Base-by-base conservation (phyloP, 352 stramenopile genomes). In the Globisporangium radiosum region DNA sequence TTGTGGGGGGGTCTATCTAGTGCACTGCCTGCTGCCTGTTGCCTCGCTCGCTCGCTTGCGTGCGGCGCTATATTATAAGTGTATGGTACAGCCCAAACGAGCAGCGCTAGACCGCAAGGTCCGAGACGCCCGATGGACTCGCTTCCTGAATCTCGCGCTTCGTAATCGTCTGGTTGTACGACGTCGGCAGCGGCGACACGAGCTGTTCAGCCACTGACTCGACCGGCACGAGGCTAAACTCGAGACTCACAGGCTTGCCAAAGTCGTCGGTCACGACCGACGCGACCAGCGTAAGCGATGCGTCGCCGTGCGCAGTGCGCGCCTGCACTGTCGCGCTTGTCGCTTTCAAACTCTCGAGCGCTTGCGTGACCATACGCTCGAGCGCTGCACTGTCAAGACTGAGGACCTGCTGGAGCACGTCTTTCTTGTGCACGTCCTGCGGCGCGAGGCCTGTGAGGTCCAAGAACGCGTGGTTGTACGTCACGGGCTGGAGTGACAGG, bases 181-280 rank as follows among this genome's bases (percentile, higher is more conserved):
- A 43, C 17, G 56, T 14, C 25, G 42, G n/a, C 57, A 39, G 47
- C 13, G 56, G 38, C n/a, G 67, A 48, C 33, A 70, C 10, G 4
- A 47, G 42, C 42, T 47, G 59, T 7, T 78, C 68, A 0, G 75
- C 77, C 50, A 66, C 78, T 55, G 75, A 83, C 59, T 88, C 78
- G 39, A 88, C 72, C 8, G 75, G 76, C 53, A 89, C 75, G 11
- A 90, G 64, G 49, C 74, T 85, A 47, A 90, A 85, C 62, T 90
- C 77, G 57, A 90, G 64, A 47, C 70, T 65, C 38, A 65, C 65
- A 36, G 78, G 62, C 11, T 73, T 71, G 48, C 76, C 77, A 47
- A 72, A 59, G 36, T 87, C 80, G 68, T 90, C 77, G n/a, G 59
- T 75, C 37, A 90, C 72, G 7, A 73, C 61, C 10, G 79, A 87